Evolutionary conservation across 768 basidiomycete species (phyloP).

Genomic region (Boletus fagicola): DNA sequence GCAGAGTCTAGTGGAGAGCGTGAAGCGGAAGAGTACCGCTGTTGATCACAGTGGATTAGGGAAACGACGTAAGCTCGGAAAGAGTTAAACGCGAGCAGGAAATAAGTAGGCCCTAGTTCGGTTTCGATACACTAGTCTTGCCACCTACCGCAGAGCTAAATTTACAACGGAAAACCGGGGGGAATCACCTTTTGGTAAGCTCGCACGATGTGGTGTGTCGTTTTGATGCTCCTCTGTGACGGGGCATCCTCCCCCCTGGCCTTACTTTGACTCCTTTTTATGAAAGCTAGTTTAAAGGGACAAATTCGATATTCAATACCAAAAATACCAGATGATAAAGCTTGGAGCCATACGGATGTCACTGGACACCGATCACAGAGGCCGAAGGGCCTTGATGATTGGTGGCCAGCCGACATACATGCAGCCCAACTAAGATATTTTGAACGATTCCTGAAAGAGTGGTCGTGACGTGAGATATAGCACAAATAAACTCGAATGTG

Average conservation of each 20-base stretch:
- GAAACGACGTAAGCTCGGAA: conserved; percentile 38
- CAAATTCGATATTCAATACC: no score
- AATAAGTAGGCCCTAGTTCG: not conserved
- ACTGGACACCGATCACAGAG: not conserved
- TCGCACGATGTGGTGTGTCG: not conserved
- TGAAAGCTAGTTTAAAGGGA: not conserved
- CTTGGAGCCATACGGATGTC: not conserved
- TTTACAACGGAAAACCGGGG: not conserved
- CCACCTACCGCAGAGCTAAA: not conserved
- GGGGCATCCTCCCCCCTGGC: not conserved
- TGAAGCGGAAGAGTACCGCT: conserved; percentile 72
- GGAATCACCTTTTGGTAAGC: not conserved
- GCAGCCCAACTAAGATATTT: not conserved
- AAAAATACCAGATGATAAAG: not conserved
- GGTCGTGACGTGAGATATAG: not conserved
- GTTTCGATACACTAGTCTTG: not conserved
- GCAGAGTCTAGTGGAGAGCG: conserved; percentile 73
- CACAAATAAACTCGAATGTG: not conserved
- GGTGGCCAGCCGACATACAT: not conserved
- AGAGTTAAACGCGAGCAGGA: conserved; percentile 7
- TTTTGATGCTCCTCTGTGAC: not conserved
- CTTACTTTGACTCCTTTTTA: not conserved
- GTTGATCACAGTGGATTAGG: conserved; percentile 32
- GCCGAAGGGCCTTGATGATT: not conserved
- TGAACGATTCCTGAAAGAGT: not conserved